Evolutionary conservation across 2,329 filamentous ascomycete genomes (phyloP), one percentile per base, ranked within the genome.

Genomic region (Zasmidium cellare): DNA sequence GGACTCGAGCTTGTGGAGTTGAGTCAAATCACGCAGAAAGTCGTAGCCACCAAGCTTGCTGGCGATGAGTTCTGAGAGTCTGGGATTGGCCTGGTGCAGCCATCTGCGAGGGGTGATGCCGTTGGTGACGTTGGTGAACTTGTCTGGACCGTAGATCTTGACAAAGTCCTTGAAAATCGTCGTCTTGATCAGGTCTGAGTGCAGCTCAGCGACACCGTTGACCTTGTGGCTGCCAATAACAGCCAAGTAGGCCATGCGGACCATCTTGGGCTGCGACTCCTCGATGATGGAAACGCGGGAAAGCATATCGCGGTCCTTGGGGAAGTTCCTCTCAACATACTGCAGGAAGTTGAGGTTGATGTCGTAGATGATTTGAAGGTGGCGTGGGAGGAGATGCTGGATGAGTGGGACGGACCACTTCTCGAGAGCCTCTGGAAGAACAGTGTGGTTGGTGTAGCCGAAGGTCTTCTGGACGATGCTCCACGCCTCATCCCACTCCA

Each of bases 161-260:
- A 99, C 93, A 76, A 99, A 99, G 75, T 99, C 94, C 76, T 94
- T 97, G 86, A 99, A 97, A 67, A 99, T 96, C n/a, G 94, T 99
- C 0, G 92, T 96, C 81, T 94, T 94, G 81, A 99, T 96, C 58
- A 99, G 82, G 72, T 99, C 94, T 0, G 94, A 99, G 78, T 99
- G 94, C 64, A 99, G 80, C 78, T 99, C 94, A 31, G 94, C 94
- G 35, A 99, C 94, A 74, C 94, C 94, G 67, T 99, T 99, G 80
- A 99, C 92, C 81, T 97, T 99, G 85, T 97, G 94, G 35, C 94
- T 97, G 49, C 94, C 94, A 68, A 99, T 92, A 72, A 97, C 89
- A 62, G 94, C 94, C 52, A 99, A 80, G 76, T 85, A 94, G 1
- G 94, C 94, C 94, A 99, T 99, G 73, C 93, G 89, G 60, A 99